Percentiles rank a stretch among this genome's conserved stretches.
phyloP scores from a whole-genome alignment of 1,139 yeast species.

The Citeromyces hawaiiensis region DNA sequence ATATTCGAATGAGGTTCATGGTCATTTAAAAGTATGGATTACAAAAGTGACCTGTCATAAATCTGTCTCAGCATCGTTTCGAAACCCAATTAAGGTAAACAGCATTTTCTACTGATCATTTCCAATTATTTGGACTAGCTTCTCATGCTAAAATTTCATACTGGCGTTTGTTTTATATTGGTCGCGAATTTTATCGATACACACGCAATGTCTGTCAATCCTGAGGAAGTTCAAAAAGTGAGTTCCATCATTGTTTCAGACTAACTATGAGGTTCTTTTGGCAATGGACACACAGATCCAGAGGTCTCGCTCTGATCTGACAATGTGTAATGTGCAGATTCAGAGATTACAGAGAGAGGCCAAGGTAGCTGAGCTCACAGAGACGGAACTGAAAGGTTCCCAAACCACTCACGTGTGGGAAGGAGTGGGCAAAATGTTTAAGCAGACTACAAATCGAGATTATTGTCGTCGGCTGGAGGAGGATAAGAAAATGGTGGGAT shows the following conservation, averaged over 20 bases:
- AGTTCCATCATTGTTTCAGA: background rate
- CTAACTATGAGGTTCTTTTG: conserved; percentile 16
- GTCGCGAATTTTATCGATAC: background rate
- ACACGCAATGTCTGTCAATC: background rate
- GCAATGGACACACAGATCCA: conserved; percentile 58
- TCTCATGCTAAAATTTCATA: too few relatives aligned
- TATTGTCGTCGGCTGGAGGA: conserved; percentile 34
- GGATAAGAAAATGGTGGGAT: conserved; percentile 43
- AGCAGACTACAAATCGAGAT: conserved; percentile 25
- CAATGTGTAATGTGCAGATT: conserved; percentile 47
- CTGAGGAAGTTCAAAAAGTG: background rate
- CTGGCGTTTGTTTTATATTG: background rate
- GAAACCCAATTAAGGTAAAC: background rate
- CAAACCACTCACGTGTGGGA: conserved; percentile 56
- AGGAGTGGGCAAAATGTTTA: conserved; percentile 71
- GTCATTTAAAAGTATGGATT: background rate
- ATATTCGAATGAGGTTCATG: background rate
- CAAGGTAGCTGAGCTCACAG: conserved; percentile 42
- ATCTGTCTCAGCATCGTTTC: background rate
- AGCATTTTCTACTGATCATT: background rate
- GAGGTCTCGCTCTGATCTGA: conserved; percentile 49
- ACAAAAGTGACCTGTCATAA: background rate
- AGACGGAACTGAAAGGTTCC: conserved; percentile 34
- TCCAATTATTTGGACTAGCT: too few relatives aligned
- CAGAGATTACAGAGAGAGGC: conserved; percentile 43